Base-by-base conservation (phyloP, 2,329 filamentous ascomycete species). In the Cadophora gregata region DNA sequence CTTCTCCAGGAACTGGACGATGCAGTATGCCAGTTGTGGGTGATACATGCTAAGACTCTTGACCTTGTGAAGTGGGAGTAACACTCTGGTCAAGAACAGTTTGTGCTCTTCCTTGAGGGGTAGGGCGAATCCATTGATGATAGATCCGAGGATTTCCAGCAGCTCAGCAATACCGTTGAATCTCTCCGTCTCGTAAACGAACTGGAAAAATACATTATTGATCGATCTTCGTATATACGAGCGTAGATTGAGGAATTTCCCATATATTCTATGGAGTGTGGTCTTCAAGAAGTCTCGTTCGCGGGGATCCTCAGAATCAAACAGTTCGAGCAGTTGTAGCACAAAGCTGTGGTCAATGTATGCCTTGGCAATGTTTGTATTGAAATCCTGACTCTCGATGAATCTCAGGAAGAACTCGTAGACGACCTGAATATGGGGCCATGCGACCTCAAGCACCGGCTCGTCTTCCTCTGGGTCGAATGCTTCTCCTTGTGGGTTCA, bases 31-130 rank as follows among this genome's bases (percentile, higher is more conserved):
- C 76, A 99, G 84, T 79, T 99, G 96, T 61, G 96, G 96, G 79
- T 99, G 96, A 77, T 99, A 99, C 96, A 99, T 98, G 91, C 95
- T 98, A 76, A 99, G 82, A 79, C 95, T 97, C 85, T 98, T 99
- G 76, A 96, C 94, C 80, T 99, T 99, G 84, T 99, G 96, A 71
- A 99, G 82, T 33, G 96, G 96, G 65, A 99, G 88, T 72, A 99
- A 83, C 19, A 97, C 95, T 66, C 96, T 85, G 1, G 96, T 99
- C 71, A 99, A 83, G 83, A 99, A 99, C 31, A 98, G 88, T 82
- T 99, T 99, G 83, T 99, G 96, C 78, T 99, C 96, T 77, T 99
- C 96, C 81, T 99, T 99, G 62, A 99, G 84, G 14, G 96, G 96
- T 65, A 99, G 83, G 25, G 96, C 96, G 78, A 99, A 99, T 55